Conservation (phyloP, 1,284 basidiomycete genomes). For the Ganoderma lucidum region DNA sequence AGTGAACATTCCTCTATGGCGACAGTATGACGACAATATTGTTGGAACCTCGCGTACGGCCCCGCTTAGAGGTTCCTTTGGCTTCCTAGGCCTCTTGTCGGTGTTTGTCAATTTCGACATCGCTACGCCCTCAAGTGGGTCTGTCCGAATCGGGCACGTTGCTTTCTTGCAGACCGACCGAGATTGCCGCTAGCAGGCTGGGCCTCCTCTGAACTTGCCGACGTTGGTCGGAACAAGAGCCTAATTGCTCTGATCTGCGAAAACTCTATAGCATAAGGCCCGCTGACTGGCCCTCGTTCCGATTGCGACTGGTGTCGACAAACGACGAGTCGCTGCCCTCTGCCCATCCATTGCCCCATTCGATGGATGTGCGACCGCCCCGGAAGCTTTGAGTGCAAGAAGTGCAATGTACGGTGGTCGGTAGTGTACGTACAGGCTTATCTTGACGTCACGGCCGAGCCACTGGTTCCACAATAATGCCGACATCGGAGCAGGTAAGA, state of each 20-base stretch:
- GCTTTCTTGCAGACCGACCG: background rate
- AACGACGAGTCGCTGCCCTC: slow-evolving; percentile 3
- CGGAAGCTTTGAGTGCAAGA: background rate
- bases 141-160: background rate
- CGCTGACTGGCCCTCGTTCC: background rate
- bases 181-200: background rate
- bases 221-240: slow-evolving; percentile 3
- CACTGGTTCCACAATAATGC: slow-evolving; percentile 4
- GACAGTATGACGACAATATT: background rate
- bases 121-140: background rate
- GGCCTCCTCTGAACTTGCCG: background rate
- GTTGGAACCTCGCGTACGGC: background rate
- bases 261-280: background rate
- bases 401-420: background rate
- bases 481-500: slow-evolving; percentile 7
- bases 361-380: slow-evolving; percentile 8
- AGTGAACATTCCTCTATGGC: background rate
- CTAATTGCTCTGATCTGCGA: slow-evolving; percentile 10
- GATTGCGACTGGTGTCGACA: background rate
- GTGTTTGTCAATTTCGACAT: background rate
- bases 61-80: background rate
- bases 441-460: slow-evolving; percentile 22
- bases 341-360: slow-evolving; percentile 4
- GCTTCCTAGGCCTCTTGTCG: background rate
- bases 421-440: slow-evolving; percentile 4